phyloP scores from a whole-genome alignment of 2,329 filamentous ascomycete species.

The Plectosphaerella plurivora region DNA sequence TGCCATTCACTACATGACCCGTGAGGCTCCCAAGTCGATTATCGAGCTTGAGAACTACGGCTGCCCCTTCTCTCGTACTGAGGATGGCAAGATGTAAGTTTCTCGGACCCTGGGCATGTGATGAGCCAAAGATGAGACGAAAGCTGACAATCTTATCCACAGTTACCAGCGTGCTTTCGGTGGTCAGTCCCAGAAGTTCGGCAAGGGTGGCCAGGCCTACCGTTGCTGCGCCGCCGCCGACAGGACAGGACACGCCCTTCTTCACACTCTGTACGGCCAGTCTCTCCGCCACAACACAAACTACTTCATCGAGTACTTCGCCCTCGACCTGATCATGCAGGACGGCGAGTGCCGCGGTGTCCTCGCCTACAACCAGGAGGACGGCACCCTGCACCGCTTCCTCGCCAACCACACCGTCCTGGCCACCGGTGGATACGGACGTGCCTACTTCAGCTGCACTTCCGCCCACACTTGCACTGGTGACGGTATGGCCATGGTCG shows the following conservation, averaged over 20 bases:
- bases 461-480: constrained; percentile 98
- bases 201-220: constrained; percentile 97
- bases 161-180: constrained; percentile 97
- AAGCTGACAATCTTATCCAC: constrained; percentile 15
- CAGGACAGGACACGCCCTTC: constrained; percentile 92
- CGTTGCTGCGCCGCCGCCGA: constrained; percentile 95
- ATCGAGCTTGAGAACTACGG: constrained; percentile 97
- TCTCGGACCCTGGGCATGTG: no score
- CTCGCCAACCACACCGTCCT: constrained; percentile 94
- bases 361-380: constrained; percentile 97
- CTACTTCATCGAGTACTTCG: constrained; percentile 99
- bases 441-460: constrained; percentile 97
- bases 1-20: constrained; percentile 97
- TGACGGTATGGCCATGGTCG: constrained; percentile 99
- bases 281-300: constrained; percentile 97
- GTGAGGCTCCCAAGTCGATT: constrained; percentile 86
- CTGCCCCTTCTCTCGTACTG: constrained; percentile 93
- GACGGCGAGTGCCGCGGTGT: constrained; percentile 95
- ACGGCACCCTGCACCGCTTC: constrained; percentile 96
- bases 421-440: constrained; percentile 94
- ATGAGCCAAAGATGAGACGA: not conserved
- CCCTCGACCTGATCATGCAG: constrained; percentile 95
- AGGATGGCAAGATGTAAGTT: constrained; percentile 86
- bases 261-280: constrained; percentile 98
- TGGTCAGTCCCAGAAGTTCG: constrained; percentile 91